Conservation (phyloP, 1,284 basidiomycete genomes). For the Marasmius fiardii region DNA sequence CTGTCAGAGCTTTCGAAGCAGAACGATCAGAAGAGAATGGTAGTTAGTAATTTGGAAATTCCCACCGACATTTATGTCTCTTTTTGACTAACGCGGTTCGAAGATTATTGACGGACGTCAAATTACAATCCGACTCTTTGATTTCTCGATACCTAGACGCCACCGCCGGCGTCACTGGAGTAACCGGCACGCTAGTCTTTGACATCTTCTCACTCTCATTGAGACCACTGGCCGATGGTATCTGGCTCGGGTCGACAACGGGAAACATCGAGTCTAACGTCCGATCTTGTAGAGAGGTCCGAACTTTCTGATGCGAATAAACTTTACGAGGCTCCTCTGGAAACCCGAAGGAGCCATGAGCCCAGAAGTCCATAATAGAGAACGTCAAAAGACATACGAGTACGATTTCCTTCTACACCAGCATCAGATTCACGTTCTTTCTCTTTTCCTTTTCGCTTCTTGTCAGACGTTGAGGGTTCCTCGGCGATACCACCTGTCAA, state of each 20-base stretch:
- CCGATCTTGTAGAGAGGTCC: constrained; percentile 84
- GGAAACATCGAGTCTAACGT: constrained; percentile 95
- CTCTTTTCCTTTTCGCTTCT: constrained; percentile 42
- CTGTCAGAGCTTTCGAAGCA: constrained; percentile 60
- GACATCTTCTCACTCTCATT: constrained; percentile 7
- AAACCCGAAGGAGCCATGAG: too few species aligned
- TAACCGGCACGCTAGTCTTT: not conserved
- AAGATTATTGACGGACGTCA: constrained; percentile 78
- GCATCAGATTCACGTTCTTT: constrained; percentile 31
- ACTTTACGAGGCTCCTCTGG: constrained; percentile 30
- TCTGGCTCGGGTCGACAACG: constrained; percentile 48
- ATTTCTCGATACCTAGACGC: constrained; percentile 51
- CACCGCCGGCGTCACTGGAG: not conserved
- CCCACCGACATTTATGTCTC: constrained; percentile 66
- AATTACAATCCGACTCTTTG: constrained; percentile 73
- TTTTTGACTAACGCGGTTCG: constrained; percentile 57
- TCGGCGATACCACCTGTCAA: constrained; percentile 50
- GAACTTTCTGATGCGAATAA: constrained; percentile 86
- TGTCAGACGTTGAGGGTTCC: constrained; percentile 24
- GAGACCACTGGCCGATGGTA: constrained; percentile 27
- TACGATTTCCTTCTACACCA: constrained; percentile 29
- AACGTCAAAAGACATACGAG: not conserved
- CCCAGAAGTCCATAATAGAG: too few species aligned
- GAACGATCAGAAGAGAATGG: not conserved
- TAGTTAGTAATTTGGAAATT: not conserved